Base-by-base conservation (phyloP, 306 rosid genomes). In the Amphicarpaea edgeworthii region DNA sequence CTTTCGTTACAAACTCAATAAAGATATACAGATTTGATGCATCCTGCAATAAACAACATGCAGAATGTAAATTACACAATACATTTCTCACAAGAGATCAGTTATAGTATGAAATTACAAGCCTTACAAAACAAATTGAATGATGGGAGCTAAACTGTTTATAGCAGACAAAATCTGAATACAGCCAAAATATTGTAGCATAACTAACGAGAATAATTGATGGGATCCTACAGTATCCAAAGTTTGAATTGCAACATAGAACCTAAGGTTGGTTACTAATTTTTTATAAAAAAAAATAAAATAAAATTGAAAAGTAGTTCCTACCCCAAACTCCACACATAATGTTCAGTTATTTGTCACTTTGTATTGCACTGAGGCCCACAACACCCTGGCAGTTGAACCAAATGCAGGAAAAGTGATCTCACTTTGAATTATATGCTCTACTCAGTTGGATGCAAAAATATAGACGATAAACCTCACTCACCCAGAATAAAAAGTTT, bases 1-100 rank as follows among this genome's bases (percentile, higher is more conserved):
- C 97, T 76, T 87, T 83, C 4, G 96, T 83, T 75, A 92, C 96
- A 54, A 92, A 76, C 87, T 92, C 97, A n/a, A 92, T 89, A 83
- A 90, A 92, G 77, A 92, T 92, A 81, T 88, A 92, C 26, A 92
- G 85, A 19, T 88, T 88, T 70, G 97, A 92, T 46, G 76, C 90
- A 83, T 87, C 89, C 96, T 92, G 88, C 70, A 85, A 80, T 55
- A 40, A 72, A 61, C 51, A 84, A 62, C 28, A 49, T 46, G 64
- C 50, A 80, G 37, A 70, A 20, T 63, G 50, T 75, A 30, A 21
- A 51, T 37, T 68, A 68, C 41, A 60, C 17, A 70, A 53, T 75
- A 84, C 63, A 68, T 32, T 47, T 59, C 14, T 7, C 46, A 24
- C 57, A 49, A 47, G 32, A 7, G 23, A 66, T 60, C 68, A 23